phyloP scores from a whole-genome alignment of 768 basidiomycete genomes.

The Neoboletus brunneissimus region DNA sequence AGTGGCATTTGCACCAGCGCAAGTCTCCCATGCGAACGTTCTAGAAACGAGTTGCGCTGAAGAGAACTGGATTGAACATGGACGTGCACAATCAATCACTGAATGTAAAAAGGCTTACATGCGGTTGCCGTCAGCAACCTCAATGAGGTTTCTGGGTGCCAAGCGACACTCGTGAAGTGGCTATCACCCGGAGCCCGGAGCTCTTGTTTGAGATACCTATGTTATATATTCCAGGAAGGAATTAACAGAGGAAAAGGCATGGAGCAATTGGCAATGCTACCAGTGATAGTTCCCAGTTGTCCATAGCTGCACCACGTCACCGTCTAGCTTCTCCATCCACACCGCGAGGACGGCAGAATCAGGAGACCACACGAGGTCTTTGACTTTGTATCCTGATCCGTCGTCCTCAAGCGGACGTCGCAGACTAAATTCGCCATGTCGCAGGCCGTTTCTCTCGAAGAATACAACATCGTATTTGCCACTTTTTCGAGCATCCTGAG shows the following conservation, averaged over 20 bases:
- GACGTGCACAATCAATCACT: background rate
- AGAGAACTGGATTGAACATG: slow-evolving; percentile 1
- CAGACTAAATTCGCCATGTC: slow-evolving; percentile 86
- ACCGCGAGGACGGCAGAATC: slow-evolving; percentile 84
- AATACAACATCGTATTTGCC: slow-evolving; percentile 85
- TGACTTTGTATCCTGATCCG: slow-evolving; percentile 68
- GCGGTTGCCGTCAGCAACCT: slow-evolving; percentile 63
- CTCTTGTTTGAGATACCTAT: slow-evolving; percentile 93
- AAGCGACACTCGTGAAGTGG: slow-evolving; percentile 70
- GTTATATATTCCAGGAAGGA: background rate
- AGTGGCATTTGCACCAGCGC: slow-evolving; percentile 69
- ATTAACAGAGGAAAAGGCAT: slow-evolving; percentile 5
- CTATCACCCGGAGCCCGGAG: slow-evolving; percentile 49
- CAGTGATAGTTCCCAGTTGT: slow-evolving; percentile 94
- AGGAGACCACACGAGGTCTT: slow-evolving; percentile 80
- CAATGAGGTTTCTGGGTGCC: slow-evolving; percentile 84
- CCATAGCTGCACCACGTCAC: slow-evolving; percentile 92
- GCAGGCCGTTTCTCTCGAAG: slow-evolving; percentile 91
- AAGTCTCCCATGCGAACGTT: slow-evolving; percentile 78
- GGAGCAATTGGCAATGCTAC: slow-evolving; percentile 35
- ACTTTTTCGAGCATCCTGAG: slow-evolving; percentile 62
- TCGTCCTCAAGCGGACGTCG: slow-evolving; percentile 35
- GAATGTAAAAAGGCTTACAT: slow-evolving; percentile 42
- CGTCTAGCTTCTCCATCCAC: slow-evolving; percentile 70
- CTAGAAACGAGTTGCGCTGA: slow-evolving; percentile 56